Evolutionary conservation across 2,329 filamentous ascomycete species (phyloP), one percentile per base, ranked within the genome.

Genomic region (Zymoseptoria tritici): DNA sequence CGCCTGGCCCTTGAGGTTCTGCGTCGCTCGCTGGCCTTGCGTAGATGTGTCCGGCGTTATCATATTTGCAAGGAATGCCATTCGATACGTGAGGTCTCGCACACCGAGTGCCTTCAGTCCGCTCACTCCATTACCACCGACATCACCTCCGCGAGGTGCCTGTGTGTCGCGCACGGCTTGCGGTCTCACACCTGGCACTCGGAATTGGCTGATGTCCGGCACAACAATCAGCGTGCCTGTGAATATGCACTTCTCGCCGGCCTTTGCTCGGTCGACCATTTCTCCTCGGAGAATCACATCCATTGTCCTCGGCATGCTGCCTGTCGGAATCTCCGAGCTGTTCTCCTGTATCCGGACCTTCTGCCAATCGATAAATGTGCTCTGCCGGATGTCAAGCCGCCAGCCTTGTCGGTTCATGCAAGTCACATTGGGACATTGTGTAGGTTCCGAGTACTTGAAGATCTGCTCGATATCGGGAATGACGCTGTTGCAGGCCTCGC

Each of bases 361-460:
- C 73, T 99, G 94, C 94, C 94, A 99, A 77, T 99, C 94, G 62
- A 99, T 89, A 73, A 99, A 99, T 0, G 92, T 97, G 74, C 92
- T 97, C 74, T 96, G 93, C 51, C 91, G 84, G 70, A 99, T 97
- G 69, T 99, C 93, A n/a, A 99, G 78, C 66, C 91, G 86, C 94
- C 94, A 99, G n/a, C 89, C 91, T 60, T 87, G 79, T 24, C 94
- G 87, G 77, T 99, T 99, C 68, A 87, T 87, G 73, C 94, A 99
- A 6, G 83, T 89, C 24, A 80, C 74, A 71, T 97, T 97, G 9
- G 94, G 93, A 68, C 94, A 99, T 77, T 97, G 91, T 3, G 91
- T 93, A 0, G 94, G 94, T 73, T 99, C 94, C 0, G 93, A 97
- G 76, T 97, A 99, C 71, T 91, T 86, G 78, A 99, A 99, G 0